A percentile compares a stretch with the other conserved stretches of the same genome.
Evolutionary conservation across 805 yeast genomes (phyloP).

Genomic region (Yarrowia deformans): DNA sequence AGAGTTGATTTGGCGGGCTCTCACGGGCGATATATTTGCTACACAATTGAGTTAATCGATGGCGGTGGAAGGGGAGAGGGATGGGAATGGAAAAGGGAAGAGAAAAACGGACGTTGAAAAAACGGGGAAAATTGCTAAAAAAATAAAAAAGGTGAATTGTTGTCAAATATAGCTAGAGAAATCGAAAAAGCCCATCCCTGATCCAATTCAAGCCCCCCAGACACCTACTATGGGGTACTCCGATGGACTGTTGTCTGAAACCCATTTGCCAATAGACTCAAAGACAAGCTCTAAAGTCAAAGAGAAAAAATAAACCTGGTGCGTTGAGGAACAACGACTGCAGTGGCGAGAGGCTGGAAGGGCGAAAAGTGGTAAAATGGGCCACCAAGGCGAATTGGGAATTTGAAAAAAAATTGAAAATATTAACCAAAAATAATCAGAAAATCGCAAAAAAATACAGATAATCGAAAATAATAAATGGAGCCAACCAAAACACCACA

Average conservation of each 20-base stretch:
- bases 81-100: neutral
- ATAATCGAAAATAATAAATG: neutral
- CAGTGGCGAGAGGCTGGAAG: conserved; percentile 7
- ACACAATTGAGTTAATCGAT: conserved; percentile 19
- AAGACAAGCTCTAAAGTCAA: conserved; percentile 29
- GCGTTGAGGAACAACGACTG: neutral
- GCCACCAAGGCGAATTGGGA: too few relatives aligned
- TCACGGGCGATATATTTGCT: neutral
- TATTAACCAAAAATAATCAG: too few relatives aligned
- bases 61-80: neutral
- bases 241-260: neutral
- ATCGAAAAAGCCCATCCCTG: too few relatives aligned
- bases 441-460: too few relatives aligned
- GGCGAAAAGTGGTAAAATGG: too few relatives aligned
- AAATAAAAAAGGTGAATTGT: too few relatives aligned
- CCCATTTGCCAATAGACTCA: neutral
- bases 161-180: too few relatives aligned
- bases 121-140: neutral
- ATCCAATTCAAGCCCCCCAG: too few relatives aligned
- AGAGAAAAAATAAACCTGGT: conserved; percentile 12
- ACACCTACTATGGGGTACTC: neutral
- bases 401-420: too few relatives aligned
- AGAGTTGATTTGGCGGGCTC: conserved; percentile 3
- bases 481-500: neutral
- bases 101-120: neutral